Evolutionary conservation across 2,329 filamentous ascomycete species (phyloP).

Genomic region (Metarhizium sp.): DNA sequence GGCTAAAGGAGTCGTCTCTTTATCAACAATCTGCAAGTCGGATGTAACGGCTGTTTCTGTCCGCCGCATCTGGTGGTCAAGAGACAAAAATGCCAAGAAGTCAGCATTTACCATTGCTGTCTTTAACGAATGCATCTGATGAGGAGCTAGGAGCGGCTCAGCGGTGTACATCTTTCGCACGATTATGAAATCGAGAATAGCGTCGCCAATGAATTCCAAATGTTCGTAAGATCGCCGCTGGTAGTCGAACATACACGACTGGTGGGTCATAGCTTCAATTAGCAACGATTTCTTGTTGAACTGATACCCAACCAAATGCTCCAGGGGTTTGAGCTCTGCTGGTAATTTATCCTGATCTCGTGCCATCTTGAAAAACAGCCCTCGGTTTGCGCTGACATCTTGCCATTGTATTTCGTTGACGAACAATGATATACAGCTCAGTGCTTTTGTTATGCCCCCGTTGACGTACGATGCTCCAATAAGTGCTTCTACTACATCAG

Average conservation of each 20-base stretch:
- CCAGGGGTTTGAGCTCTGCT: slow-evolving; percentile 39
- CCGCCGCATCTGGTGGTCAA: slow-evolving; percentile 31
- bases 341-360: slow-evolving; percentile 25
- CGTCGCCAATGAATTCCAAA: slow-evolving; percentile 82
- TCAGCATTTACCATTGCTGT: slow-evolving; percentile 71
- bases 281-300: slow-evolving; percentile 63
- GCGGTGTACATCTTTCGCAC: slow-evolving; percentile 48
- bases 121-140: slow-evolving; percentile 67
- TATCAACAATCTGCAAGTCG: slow-evolving; percentile 10
- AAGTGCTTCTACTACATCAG: slow-evolving; percentile 79
- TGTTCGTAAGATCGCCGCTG: slow-evolving; percentile 47
- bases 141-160: slow-evolving; percentile 31
- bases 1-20: slow-evolving; percentile 21
- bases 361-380: slow-evolving; percentile 33
- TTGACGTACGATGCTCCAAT: slow-evolving; percentile 67
- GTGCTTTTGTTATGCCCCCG: slow-evolving; percentile 55
- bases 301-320: slow-evolving; percentile 58
- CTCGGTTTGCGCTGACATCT: slow-evolving; percentile 29
- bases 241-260: slow-evolving; percentile 44
- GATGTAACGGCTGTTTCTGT: slow-evolving; percentile 12
- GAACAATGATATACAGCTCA: slow-evolving; percentile 57
- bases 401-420: slow-evolving; percentile 50
- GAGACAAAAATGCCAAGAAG: slow-evolving; percentile 67
- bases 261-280: slow-evolving; percentile 72
- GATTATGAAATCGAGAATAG: slow-evolving; percentile 71